These are phyloP conservation scores for Boletus sp. DNA, from an alignment of 1,284 basidiomycete genomes.

Conservation along the genomic window DNA sequence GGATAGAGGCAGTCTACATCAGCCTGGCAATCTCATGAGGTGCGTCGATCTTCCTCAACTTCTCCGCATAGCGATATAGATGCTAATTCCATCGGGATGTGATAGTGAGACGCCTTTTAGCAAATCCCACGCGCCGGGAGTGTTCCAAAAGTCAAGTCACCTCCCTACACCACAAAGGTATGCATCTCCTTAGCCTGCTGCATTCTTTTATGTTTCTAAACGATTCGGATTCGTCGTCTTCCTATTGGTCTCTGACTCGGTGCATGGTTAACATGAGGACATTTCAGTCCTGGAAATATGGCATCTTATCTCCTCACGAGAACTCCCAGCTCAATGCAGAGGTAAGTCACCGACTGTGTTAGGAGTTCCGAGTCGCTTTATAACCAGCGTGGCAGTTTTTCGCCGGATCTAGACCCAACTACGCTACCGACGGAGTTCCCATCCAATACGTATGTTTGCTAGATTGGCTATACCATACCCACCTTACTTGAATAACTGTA, in stretches of 20 bases:
- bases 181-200: background rate
- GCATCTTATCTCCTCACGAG: constrained; percentile 42
- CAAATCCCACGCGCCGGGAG: background rate
- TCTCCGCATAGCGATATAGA: background rate
- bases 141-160: constrained; percentile 19
- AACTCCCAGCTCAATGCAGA: constrained; percentile 41
- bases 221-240: constrained; percentile 6
- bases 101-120: constrained; percentile 13
- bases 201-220: background rate
- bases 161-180: constrained; percentile 30
- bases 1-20: constrained; percentile 5
- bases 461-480: background rate
- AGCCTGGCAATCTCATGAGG: constrained; percentile 12
- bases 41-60: constrained; percentile 12
- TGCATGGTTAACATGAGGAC: constrained; percentile 11
- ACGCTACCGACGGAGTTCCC: constrained; percentile 23
- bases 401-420: constrained; percentile 11
- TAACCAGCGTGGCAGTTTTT: constrained; percentile 9
- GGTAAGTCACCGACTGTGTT: constrained; percentile 32
- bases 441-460: constrained; percentile 17
- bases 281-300: constrained; percentile 46
- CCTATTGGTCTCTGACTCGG: background rate
- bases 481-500: constrained; percentile 11
- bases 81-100: background rate
- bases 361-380: background rate